Evolutionary conservation across 495 filamentous ascomycete species (phyloP).

Genomic region (Penicillium longicatenatum): DNA sequence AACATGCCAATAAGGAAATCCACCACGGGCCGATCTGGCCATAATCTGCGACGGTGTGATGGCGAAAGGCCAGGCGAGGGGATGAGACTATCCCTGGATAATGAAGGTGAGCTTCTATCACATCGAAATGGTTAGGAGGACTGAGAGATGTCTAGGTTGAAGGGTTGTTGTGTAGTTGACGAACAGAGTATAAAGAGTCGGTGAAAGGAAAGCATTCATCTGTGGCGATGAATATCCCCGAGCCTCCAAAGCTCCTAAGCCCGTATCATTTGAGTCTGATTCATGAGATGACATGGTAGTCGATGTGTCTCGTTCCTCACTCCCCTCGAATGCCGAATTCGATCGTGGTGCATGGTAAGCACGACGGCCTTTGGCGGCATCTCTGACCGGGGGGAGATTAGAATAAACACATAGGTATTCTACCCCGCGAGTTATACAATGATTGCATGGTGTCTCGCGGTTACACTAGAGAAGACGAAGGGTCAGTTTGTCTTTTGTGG

Average conservation of each 20-base stretch:
- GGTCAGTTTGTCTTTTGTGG: background rate
- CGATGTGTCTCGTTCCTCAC: conserved; percentile 12
- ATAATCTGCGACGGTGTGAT: conserved; percentile 3
- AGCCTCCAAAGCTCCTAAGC: conserved; percentile 8
- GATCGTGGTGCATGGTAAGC: conserved; percentile 1
- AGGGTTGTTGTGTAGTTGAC: conserved; percentile 2
- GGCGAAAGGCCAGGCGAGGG: background rate
- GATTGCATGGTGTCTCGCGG: conserved; percentile 24
- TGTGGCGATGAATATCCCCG: conserved; percentile 6
- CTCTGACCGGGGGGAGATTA: background rate
- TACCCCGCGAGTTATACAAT: conserved; percentile 19
- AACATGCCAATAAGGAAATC: conserved; percentile 25
- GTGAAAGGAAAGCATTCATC: background rate
- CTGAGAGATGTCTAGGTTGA: background rate
- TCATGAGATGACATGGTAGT: conserved; percentile 19
- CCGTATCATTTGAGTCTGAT: conserved; percentile 11
- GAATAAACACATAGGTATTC: conserved; percentile 22
- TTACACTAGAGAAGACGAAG: conserved; percentile 18
- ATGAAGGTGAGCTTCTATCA: background rate
- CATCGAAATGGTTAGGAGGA: background rate
- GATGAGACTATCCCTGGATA: background rate
- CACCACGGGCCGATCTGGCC: conserved; percentile 15
- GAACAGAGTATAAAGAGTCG: conserved; percentile 7
- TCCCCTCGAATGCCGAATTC: conserved; percentile 6
- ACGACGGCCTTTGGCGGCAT: conserved; percentile 6